A percentile compares a stretch with the other conserved stretches of the same genome.
Evolutionary conservation across 768 basidiomycete species (phyloP).

Genomic region (Rickenella mellea): DNA sequence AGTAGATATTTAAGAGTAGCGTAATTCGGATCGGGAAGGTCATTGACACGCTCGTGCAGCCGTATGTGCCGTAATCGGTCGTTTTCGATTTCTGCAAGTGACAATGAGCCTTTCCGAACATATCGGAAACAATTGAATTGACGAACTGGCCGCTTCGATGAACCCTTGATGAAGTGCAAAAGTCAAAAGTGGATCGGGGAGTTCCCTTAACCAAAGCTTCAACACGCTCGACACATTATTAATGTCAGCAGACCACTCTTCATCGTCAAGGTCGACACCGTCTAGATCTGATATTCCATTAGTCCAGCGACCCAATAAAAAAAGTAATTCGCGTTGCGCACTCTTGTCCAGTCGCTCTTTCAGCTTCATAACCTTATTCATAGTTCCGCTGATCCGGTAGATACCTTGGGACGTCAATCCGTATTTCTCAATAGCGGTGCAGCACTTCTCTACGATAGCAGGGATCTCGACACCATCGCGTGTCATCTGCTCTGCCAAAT

Average conservation of each 20-base stretch:
- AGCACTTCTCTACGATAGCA: slow-evolving; percentile 78
- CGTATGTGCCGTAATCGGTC: slow-evolving; percentile 92
- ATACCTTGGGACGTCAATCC: slow-evolving; percentile 82
- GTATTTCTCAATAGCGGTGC: slow-evolving; percentile 83
- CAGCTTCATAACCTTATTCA: slow-evolving; percentile 75
- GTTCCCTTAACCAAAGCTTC: slow-evolving; percentile 93
- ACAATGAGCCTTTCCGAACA: not conserved
- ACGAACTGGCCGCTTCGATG: slow-evolving; percentile 89
- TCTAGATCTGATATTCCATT: slow-evolving; percentile 54
- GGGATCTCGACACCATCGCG: slow-evolving; percentile 89
- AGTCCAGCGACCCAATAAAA: not conserved
- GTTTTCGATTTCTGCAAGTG: slow-evolving; percentile 70
- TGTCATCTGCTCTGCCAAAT: slow-evolving; percentile 87
- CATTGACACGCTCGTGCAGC: slow-evolving; percentile 94
- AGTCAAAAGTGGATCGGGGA: slow-evolving; percentile 91
- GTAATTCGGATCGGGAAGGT: slow-evolving; percentile 97
- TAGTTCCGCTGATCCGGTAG: slow-evolving; percentile 88
- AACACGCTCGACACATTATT: slow-evolving; percentile 92
- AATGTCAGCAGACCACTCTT: slow-evolving; percentile 91
- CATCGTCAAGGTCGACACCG: slow-evolving; percentile 73
- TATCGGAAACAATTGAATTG: not conserved
- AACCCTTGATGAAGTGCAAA: slow-evolving; percentile 79
- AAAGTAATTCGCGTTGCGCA: slow-evolving; percentile 17
- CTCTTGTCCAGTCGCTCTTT: slow-evolving; percentile 84
- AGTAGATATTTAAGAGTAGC: slow-evolving; percentile 93